A percentile compares a stretch with the other conserved stretches of the same genome.
These are phyloP conservation scores for Fulvia fulva DNA, from an alignment of 2,329 filamentous ascomycete species.

Conservation along the genomic window DNA sequence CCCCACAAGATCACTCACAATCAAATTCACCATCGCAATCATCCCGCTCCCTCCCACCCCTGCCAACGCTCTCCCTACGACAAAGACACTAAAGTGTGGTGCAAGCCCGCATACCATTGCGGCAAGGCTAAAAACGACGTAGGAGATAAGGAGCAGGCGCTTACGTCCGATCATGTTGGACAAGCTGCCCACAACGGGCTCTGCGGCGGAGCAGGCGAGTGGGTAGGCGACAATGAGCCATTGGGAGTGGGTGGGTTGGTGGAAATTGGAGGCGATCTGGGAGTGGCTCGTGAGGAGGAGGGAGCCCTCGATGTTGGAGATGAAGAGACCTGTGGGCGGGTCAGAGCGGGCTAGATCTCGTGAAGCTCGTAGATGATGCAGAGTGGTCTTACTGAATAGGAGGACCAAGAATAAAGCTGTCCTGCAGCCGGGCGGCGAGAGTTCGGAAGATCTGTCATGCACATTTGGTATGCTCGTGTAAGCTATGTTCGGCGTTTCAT, in stretches of 20 bases:
- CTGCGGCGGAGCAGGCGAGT: not conserved
- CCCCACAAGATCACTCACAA: slow-evolving; percentile 3
- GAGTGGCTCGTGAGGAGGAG: not conserved
- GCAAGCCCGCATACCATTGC: not conserved
- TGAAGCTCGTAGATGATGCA: not conserved
- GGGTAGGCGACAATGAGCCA: slow-evolving; percentile 3
- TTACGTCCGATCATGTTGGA: not conserved
- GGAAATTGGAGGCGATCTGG: not conserved
- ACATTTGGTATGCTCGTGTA: not conserved
- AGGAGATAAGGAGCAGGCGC: slow-evolving; percentile 1
- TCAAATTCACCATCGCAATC: slow-evolving; percentile 1
- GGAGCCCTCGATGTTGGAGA: slow-evolving; percentile 3
- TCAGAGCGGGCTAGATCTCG: not conserved
- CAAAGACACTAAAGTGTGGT: not conserved
- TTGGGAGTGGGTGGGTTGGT: not conserved
- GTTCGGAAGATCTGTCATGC: not conserved
- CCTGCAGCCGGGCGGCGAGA: not conserved
- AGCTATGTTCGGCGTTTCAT: not conserved
- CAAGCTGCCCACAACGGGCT: not conserved
- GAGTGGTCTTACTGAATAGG: not conserved
- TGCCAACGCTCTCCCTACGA: not conserved
- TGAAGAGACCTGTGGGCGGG: not conserved
- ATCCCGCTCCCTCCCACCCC: slow-evolving; percentile 1
- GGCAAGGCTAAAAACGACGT: not conserved
- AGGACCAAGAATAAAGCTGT: slow-evolving; percentile 4